Conservation (phyloP, 1,139 yeast species). For the Yamadazyma pseudoaaseri region DNA sequence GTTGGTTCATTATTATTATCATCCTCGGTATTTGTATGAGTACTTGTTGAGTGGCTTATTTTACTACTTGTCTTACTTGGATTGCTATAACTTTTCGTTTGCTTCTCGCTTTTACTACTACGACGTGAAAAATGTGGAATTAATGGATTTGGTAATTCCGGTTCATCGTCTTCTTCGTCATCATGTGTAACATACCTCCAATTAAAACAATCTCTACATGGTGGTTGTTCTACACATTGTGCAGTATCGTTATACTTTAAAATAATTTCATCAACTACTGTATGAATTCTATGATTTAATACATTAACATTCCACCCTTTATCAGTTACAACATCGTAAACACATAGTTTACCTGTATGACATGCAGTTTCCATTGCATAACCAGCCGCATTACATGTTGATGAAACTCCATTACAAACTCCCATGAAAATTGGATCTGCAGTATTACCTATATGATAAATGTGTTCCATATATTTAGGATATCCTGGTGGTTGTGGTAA, state of each 20-base stretch:
- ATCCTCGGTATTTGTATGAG: too few species aligned
- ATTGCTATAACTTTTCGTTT: constrained; percentile 4
- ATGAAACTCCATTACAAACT: constrained; percentile 91
- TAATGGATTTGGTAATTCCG: constrained; percentile 39
- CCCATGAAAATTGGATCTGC: constrained; percentile 99
- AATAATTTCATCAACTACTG: constrained; percentile 83
- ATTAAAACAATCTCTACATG: constrained; percentile 85
- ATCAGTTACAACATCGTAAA: constrained; percentile 87
- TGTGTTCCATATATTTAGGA: constrained; percentile 73
- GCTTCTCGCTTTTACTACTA: constrained; percentile 2
- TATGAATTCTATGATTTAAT: constrained; percentile 85
- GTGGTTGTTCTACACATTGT: constrained; percentile 67
- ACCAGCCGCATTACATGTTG: constrained; percentile 88
- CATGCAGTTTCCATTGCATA: constrained; percentile 98
- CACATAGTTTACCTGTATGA: constrained; percentile 86
- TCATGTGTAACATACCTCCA: constrained; percentile 77
- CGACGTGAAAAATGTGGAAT: constrained; percentile 18
- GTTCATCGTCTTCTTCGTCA: constrained; percentile 39
- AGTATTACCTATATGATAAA: constrained; percentile 96
- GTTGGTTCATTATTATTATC: too few species aligned
- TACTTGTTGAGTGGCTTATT: not conserved
- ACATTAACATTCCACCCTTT: constrained; percentile 90
- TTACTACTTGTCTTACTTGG: constrained; percentile 4
- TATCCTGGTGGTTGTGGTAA: constrained; percentile 92
- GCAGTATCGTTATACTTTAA: constrained; percentile 76